Evolutionary conservation across 2,329 filamentous ascomycete species (phyloP).

Genomic region (Diaporthe vexans): DNA sequence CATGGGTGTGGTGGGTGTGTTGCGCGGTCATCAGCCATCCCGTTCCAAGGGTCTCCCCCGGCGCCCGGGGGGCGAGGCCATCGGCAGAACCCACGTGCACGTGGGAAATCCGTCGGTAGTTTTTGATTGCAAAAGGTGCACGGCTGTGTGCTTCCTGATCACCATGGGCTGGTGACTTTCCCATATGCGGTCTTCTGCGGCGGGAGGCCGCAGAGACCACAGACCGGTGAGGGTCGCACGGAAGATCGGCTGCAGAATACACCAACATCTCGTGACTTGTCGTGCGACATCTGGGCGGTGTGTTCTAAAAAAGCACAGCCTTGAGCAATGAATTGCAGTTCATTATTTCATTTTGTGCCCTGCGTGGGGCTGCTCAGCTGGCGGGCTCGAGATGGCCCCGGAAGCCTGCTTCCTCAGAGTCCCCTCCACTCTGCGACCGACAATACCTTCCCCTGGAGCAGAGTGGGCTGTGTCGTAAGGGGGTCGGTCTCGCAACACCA

Average conservation of each 20-base stretch:
- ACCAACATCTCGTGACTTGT: slow-evolving; percentile 24
- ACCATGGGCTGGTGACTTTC: neutral
- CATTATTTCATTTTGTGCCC: neutral
- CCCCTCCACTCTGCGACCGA: neutral
- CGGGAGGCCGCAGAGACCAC: neutral
- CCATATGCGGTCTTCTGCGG: neutral
- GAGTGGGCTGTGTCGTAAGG: neutral
- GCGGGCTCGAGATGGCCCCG: neutral
- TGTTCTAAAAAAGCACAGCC: neutral
- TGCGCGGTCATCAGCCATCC: slow-evolving; percentile 1
- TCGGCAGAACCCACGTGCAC: neutral
- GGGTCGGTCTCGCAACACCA: slow-evolving; percentile 1
- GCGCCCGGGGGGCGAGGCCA: neutral
- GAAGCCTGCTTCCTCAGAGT: neutral
- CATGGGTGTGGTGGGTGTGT: slow-evolving; percentile 7
- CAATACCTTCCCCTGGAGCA: too few species aligned
- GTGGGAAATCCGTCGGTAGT: neutral
- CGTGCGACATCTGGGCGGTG: slow-evolving; percentile 27
- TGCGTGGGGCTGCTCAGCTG: neutral
- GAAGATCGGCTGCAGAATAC: neutral
- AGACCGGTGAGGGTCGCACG: slow-evolving; percentile 15
- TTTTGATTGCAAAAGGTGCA: neutral
- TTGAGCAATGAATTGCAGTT: neutral
- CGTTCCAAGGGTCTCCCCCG: neutral
- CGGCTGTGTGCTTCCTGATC: neutral